Percentiles rank a stretch among this genome's conserved stretches.
Conservation (phyloP, 2,329 filamentous ascomycete genomes). For the Fonsecaea nubica region DNA sequence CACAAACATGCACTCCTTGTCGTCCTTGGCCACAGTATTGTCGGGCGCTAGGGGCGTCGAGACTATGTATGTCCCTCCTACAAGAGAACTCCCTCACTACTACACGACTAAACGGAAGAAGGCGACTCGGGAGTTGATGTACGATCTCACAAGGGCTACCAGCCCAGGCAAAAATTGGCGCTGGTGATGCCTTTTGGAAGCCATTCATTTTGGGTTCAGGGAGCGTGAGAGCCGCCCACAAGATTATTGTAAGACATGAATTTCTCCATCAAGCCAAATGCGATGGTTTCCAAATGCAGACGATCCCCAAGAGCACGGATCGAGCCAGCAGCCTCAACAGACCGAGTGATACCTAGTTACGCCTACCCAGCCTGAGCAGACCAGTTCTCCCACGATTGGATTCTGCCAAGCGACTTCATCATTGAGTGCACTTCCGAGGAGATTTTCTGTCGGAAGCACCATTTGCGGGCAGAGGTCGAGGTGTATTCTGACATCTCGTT, state of each 20-base stretch:
- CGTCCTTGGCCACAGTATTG: not conserved
- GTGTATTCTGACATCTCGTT: too few relatives aligned
- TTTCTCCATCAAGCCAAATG: not conserved
- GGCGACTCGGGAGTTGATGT: not conserved
- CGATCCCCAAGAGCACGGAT: too few relatives aligned
- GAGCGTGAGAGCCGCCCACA: not conserved
- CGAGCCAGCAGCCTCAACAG: too few relatives aligned
- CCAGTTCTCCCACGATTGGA: not conserved
- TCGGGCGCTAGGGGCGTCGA: not conserved
- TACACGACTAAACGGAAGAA: not conserved
- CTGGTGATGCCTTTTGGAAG: not conserved
- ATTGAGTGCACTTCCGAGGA: not conserved
- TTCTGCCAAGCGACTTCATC: not conserved
- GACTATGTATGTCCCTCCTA: not conserved
- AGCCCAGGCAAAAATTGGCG: not conserved
- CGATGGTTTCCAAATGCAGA: not conserved
- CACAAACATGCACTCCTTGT: not conserved
- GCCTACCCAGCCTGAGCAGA: not conserved
- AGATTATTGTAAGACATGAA: not conserved
- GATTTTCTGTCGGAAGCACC: too few relatives aligned
- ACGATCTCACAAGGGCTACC: not conserved
- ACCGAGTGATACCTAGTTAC: not conserved
- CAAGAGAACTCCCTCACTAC: not conserved
- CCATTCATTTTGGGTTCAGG: not conserved
- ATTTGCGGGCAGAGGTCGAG: too few relatives aligned